Base-by-base conservation (phyloP, 1,284 basidiomycete species). In the Neotropicomus parvogracilis region DNA sequence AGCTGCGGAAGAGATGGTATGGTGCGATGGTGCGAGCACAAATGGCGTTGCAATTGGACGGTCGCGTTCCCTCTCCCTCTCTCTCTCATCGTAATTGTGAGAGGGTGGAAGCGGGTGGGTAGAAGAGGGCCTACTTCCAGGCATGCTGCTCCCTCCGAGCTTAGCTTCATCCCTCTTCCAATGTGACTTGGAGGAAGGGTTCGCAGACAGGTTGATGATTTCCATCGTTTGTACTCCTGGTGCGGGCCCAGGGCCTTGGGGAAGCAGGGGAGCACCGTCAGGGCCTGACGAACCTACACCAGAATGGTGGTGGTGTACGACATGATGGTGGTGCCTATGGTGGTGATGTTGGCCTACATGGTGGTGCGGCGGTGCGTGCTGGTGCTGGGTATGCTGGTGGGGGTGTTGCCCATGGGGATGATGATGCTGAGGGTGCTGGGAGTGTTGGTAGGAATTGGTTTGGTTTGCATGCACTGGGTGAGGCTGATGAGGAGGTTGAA, bases 291-390 rank as follows among this genome's bases (percentile, higher is more conserved):
- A 51, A 29, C 38, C 46, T 12, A 48, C 11, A 40, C 64, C 46
- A 11, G 59, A 49, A 51, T 70, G 71, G 44, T 77, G 74, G 42
- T 75, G 66, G 45, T 75, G 74, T 43, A 69, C 59, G 36, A 75
- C 68, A 43, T 76, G 75, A 50, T 75, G 71, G 44, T 74, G 74
- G 29, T 74, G 68, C 48, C 67, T 65, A 44, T 68, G 65, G 44
- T 77, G 72, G 45, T 72, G 69, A 41, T 74, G 67, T 6, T 63
- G 61, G 9, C 47, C 54, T 17, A 58, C 50, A 44, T 70, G 70
- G 36, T 62, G 62, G 27, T 68, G 63, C 2, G 59, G 55, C 17
- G 54, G 60, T 40, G 53, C 67, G 17, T 68, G 64, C 36, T 72
- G 71, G 43, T 69, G 66, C n/a, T 66, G 59, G 20, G 49, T 53